phyloP scores from a whole-genome alignment of 306 rosid species.

The Cyclanthera cordifolia region DNA sequence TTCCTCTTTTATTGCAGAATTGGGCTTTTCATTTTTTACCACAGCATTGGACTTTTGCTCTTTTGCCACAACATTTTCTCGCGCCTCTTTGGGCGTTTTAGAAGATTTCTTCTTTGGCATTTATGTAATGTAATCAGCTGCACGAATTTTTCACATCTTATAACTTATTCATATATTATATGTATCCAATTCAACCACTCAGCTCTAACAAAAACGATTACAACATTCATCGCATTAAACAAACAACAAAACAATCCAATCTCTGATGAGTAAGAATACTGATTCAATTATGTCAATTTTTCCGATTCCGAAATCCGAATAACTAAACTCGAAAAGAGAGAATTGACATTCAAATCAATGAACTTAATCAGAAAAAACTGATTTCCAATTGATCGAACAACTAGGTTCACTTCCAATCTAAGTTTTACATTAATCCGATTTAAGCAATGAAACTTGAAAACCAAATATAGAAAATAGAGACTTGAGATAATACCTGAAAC shows the following conservation, averaged over 20 bases:
- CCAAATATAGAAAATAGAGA: not conserved
- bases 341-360: not conserved
- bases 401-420: not conserved
- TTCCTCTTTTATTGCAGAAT: slow-evolving; percentile 18
- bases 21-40: slow-evolving; percentile 25
- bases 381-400: not conserved
- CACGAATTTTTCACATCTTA: not conserved
- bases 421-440: not conserved
- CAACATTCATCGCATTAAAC: not conserved
- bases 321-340: not conserved
- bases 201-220: not conserved
- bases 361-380: not conserved
- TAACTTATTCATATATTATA: not conserved
- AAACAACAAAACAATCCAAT: not conserved
- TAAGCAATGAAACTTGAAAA: not conserved
- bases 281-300: not conserved
- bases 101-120: slow-evolving; percentile 16
- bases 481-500: not conserved
- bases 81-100: slow-evolving; percentile 9
- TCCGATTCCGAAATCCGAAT: not conserved
- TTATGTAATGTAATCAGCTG: not conserved
- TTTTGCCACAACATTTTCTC: slow-evolving; percentile 20
- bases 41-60: slow-evolving; percentile 20
- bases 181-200: not conserved
- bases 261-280: not conserved